Percentiles rank a stretch among this genome's conserved stretches.
phyloP scores from a whole-genome alignment of 2,329 filamentous ascomycete genomes.

The Penicillium sp. region DNA sequence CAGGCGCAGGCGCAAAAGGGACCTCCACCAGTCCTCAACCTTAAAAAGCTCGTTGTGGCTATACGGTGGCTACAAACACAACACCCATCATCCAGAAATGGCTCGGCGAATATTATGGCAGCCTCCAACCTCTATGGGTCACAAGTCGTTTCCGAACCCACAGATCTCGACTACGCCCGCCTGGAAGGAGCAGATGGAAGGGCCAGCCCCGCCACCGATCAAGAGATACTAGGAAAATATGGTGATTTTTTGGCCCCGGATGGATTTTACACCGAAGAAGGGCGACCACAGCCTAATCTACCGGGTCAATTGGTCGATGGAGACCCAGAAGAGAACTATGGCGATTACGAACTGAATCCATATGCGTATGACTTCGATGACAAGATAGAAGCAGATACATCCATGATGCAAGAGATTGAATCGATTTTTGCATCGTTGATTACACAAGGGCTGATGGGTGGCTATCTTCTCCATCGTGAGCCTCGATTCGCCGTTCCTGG shows the following conservation, averaged over 20 bases:
- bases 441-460: slow-evolving; percentile 75
- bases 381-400: slow-evolving; percentile 21
- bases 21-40: slow-evolving; percentile 69
- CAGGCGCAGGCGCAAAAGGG: slow-evolving; percentile 44
- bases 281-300: slow-evolving; percentile 27
- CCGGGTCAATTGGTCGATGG: slow-evolving; percentile 27
- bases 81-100: slow-evolving; percentile 16
- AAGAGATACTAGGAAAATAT: slow-evolving; percentile 26
- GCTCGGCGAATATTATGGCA: slow-evolving; percentile 8
- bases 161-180: slow-evolving; percentile 34
- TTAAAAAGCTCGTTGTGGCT: slow-evolving; percentile 64
- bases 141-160: slow-evolving; percentile 30
- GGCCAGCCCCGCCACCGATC: slow-evolving; percentile 5
- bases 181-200: slow-evolving; percentile 13
- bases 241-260: slow-evolving; percentile 37
- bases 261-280: slow-evolving; percentile 34
- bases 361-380: slow-evolving; percentile 47
- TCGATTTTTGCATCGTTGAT: slow-evolving; percentile 72
- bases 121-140: slow-evolving; percentile 22
- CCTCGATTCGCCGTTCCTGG: slow-evolving; percentile 79
- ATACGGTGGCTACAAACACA: slow-evolving; percentile 61
- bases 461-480: slow-evolving; percentile 76
- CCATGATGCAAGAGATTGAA: slow-evolving; percentile 64
- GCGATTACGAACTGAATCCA: slow-evolving; percentile 54
- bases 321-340: slow-evolving; percentile 28